These are phyloP conservation scores for Mollisiaceae sp. DNA, from an alignment of 2,329 filamentous ascomycete species.

Conservation along the genomic window DNA sequence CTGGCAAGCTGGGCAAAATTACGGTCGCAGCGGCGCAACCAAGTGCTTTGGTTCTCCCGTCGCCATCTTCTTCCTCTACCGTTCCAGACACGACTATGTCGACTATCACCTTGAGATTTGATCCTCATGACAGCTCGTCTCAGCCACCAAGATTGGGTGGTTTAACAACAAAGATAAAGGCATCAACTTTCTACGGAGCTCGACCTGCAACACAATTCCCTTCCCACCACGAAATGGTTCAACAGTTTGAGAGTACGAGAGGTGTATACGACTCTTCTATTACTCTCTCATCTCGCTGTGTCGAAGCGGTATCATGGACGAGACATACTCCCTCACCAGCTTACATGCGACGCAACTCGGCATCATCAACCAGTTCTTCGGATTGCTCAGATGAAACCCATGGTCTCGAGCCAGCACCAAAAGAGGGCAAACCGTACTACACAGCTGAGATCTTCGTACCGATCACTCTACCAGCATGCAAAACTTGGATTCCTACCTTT, in stretches of 20 bases:
- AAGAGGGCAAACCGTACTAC: conserved; percentile 48
- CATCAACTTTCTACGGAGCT: conserved; percentile 37
- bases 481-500: conserved; percentile 71
- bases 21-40: conserved; percentile 41
- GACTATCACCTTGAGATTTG: conserved; percentile 41
- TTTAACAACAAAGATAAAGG: conserved; percentile 40
- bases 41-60: conserved; percentile 37
- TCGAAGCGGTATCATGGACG: conserved; percentile 41
- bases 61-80: conserved; percentile 27
- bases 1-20: conserved; percentile 42
- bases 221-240: conserved; percentile 25
- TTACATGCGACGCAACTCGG: conserved; percentile 35
- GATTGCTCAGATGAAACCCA: conserved; percentile 32
- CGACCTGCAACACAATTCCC: conserved; percentile 33
- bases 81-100: conserved; percentile 36
- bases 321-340: conserved; percentile 33
- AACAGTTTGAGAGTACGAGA: conserved; percentile 34
- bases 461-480: conserved; percentile 62
- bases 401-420: conserved; percentile 8
- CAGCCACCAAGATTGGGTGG: conserved; percentile 41
- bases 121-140: conserved; percentile 36
- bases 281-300: conserved; percentile 39
- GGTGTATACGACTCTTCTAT: conserved; percentile 36
- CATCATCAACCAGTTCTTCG: conserved; percentile 37
- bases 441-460: conserved; percentile 68